These are phyloP conservation scores for Rhododendron henanense DNA, from an alignment of 148 eudicot genomes.

Conservation along the genomic window DNA sequence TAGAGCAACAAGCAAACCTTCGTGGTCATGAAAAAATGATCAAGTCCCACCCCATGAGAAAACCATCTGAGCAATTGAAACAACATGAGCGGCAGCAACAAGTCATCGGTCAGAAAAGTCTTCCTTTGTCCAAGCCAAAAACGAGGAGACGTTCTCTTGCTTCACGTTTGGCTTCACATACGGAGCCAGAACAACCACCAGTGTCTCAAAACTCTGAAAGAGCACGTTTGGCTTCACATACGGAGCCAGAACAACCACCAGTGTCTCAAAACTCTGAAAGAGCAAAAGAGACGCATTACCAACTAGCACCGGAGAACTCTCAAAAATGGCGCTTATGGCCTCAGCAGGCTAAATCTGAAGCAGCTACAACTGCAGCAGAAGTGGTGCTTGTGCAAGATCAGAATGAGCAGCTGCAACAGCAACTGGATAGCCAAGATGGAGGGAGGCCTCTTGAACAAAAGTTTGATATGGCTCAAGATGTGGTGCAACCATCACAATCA, in stretches of 20 bases:
- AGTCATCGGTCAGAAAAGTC: neutral
- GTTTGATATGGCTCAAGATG: neutral
- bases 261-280: neutral
- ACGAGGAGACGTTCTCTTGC: neutral
- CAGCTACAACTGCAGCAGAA: neutral
- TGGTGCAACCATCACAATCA: neutral
- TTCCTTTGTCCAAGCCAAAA: neutral
- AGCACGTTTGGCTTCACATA: neutral
- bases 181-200: neutral
- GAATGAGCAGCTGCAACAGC: slow-evolving; percentile 2
- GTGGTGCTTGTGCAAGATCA: neutral
- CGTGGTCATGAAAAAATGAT: neutral
- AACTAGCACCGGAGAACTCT: neutral
- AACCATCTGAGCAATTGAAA: neutral
- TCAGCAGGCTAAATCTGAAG: neutral
- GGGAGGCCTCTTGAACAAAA: neutral
- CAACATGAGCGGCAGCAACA: neutral
- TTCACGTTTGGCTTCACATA: neutral
- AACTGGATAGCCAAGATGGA: neutral
- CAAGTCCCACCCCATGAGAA: neutral
- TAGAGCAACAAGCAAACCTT: neutral
- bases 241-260: neutral
- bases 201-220: neutral
- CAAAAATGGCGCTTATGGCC: neutral
- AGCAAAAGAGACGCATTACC: neutral